These are phyloP conservation scores for Chaetomium cochliodes DNA, from an alignment of 495 filamentous ascomycete species.

Conservation along the genomic window DNA sequence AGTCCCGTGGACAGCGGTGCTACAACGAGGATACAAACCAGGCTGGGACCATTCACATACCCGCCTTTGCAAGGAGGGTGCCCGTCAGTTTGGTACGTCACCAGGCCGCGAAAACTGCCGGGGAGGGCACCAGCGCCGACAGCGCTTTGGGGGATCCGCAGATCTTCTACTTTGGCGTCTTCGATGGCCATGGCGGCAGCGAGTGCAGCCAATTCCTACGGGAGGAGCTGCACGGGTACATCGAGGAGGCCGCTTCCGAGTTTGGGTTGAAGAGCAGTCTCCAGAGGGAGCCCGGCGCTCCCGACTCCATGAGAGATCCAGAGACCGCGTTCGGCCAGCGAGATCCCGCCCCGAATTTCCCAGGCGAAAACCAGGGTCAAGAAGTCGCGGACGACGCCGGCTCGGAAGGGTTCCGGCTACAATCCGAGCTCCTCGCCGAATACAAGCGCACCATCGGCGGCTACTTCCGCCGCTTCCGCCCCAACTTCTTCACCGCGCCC, in stretches of 20 bases:
- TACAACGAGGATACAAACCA: conserved; percentile 95
- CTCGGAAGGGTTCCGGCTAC: conserved; percentile 55
- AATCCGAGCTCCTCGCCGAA: conserved; percentile 64
- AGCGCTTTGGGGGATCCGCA: conserved; percentile 83
- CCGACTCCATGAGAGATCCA: conserved; percentile 17
- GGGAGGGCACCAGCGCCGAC: conserved; percentile 62
- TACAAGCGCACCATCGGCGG: conserved; percentile 87
- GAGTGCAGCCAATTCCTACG: conserved; percentile 87
- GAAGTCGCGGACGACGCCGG: background rate
- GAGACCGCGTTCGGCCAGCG: conserved; percentile 9
- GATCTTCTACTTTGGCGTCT: conserved; percentile 95
- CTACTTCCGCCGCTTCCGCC: conserved; percentile 88
- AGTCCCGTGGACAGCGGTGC: conserved; percentile 74
- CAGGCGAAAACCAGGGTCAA: conserved; percentile 5
- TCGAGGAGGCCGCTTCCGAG: conserved; percentile 71
- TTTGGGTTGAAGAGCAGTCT: conserved; percentile 77
- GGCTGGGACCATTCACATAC: conserved; percentile 88
- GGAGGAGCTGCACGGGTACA: conserved; percentile 80
- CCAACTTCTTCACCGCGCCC: conserved; percentile 56
- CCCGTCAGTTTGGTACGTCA: conserved; percentile 65
- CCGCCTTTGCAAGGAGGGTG: conserved; percentile 81
- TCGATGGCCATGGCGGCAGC: conserved; percentile 91
- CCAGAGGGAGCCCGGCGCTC: conserved; percentile 28
- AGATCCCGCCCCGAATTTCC: background rate
- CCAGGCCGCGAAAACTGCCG: conserved; percentile 41